Percentiles rank a stretch among this genome's conserved stretches.
phyloP scores from a whole-genome alignment of 495 filamentous ascomycete species.

The Penicillium herquei region DNA sequence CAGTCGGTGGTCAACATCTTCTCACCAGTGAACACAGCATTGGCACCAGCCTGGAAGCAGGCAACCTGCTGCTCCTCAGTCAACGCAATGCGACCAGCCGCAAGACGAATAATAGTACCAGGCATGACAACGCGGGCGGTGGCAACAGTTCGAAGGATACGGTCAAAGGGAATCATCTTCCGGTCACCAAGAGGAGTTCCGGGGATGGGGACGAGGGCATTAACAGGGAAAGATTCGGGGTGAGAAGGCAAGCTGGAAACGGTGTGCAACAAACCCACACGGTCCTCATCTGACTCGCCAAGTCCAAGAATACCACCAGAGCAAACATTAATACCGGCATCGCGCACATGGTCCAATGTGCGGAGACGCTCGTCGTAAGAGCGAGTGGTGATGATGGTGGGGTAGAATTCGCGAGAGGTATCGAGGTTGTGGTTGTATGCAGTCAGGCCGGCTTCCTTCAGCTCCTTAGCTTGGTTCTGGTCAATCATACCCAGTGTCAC shows the following conservation, averaged over 20 bases:
- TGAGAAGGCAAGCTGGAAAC: slow-evolving; percentile 71
- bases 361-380: slow-evolving; percentile 79
- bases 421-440: slow-evolving; percentile 92
- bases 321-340: slow-evolving; percentile 83
- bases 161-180: slow-evolving; percentile 67
- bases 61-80: slow-evolving; percentile 78
- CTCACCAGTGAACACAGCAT: slow-evolving; percentile 87
- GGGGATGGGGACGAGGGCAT: slow-evolving; percentile 80
- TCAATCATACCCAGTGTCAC: slow-evolving; percentile 91
- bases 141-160: slow-evolving; percentile 71
- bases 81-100: slow-evolving; percentile 74
- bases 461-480: slow-evolving; percentile 67
- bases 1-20: slow-evolving; percentile 90
- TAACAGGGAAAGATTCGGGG: slow-evolving; percentile 83
- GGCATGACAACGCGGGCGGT: slow-evolving; percentile 78
- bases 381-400: slow-evolving; percentile 74
- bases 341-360: slow-evolving; percentile 71
- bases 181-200: slow-evolving; percentile 77
- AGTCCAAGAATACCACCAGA: slow-evolving; percentile 79
- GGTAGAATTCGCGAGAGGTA: slow-evolving; percentile 82
- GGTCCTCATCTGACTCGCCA: slow-evolving; percentile 72
- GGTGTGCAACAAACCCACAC: slow-evolving; percentile 74
- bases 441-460: slow-evolving; percentile 78
- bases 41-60: slow-evolving; percentile 83
- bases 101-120: slow-evolving; percentile 74